A percentile compares a stretch with the other conserved stretches of the same genome.
These are phyloP conservation scores for Rubroshorea leprosula DNA, from an alignment of 345 rosid genomes.

Conservation along the genomic window DNA sequence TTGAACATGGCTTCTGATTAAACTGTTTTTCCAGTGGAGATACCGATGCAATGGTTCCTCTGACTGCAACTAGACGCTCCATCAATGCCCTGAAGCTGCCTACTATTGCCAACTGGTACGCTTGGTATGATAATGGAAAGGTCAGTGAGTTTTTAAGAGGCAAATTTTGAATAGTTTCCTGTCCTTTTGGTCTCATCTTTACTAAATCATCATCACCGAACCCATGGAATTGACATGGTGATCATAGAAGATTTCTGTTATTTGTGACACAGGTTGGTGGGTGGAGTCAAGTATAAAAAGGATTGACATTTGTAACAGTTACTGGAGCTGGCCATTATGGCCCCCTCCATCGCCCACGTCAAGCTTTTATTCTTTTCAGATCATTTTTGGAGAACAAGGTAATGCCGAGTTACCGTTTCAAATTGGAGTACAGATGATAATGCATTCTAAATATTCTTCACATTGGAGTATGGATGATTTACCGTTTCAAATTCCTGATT, in stretches of 20 bases:
- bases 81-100: slow-evolving; percentile 69
- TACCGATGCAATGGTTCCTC: slow-evolving; percentile 79
- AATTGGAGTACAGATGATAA: no score
- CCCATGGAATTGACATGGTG: slow-evolving; percentile 16
- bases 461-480: no score
- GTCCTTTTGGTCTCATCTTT: no score
- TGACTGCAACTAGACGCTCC: slow-evolving; percentile 87
- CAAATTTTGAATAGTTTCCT: no score
- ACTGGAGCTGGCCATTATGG: slow-evolving; percentile 96
- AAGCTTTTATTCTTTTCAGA: slow-evolving; percentile 78
- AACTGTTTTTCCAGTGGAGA: slow-evolving; percentile 65
- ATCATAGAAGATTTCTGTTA: neutral
- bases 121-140: slow-evolving; percentile 73
- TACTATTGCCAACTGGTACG: slow-evolving; percentile 68
- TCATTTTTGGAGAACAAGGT: slow-evolving; percentile 73
- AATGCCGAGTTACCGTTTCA: slow-evolving; percentile 58
- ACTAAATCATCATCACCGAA: no score
- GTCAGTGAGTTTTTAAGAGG: slow-evolving; percentile 15
- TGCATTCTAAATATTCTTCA: no score
- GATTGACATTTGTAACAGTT: slow-evolving; percentile 76
- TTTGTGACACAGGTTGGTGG: slow-evolving; percentile 65
- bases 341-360: slow-evolving; percentile 78
- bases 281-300: slow-evolving; percentile 90
- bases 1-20: slow-evolving; percentile 6
- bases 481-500: no score